Base-by-base conservation (phyloP, 257 asterid species). In the Handroanthus guayacan region DNA sequence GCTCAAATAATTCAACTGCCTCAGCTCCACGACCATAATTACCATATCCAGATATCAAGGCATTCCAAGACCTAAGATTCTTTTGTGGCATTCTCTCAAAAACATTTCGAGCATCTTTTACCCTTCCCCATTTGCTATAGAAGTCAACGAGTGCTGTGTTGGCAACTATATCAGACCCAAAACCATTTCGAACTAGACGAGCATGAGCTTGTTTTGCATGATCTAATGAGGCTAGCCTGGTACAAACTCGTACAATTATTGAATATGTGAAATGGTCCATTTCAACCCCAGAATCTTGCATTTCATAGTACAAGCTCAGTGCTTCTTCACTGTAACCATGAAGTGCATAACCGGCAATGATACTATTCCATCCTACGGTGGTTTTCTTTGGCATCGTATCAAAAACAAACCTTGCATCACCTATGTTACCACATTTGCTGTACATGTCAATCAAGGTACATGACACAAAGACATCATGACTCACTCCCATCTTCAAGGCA, bases 181-280 rank as follows among this genome's bases (percentile, higher is more conserved):
- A 90, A 51, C 97, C 97, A 43, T 89, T 89, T 52, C 95, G 89
- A 74, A 92, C 86, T 14, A 94, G 82, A 71, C 93, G 93, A 25
- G 99, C 99, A 54, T 92, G 97, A 71, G 97, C 96, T 81, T 94
- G 97, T 79, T 87, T 92, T 16, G 91, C 99, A 78, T 92, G 95
- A 76, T 87, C 96, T 8, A 90, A 64, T 5, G 97, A 92, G 74
- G 95, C 97, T 65, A 94, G 82, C 88, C 95, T 90, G 2, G 95
- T 84, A 72, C 96, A 92, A 17, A 92, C 93, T 41, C 93, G 78
- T 69, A 89, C 69, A 17, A 92, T 82, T 64, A 85, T 87, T 13
- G 97, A 89, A 75, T 87, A 89, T 41, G 97, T 92, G 79, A 89
- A 87, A 67, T 87, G 89, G 78, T 90, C 97, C 97, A 90, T 87